A percentile compares a stretch with the other conserved stretches of the same genome.
Conservation (phyloP, 805 yeast species). For the Barnettozyma pratensis region DNA sequence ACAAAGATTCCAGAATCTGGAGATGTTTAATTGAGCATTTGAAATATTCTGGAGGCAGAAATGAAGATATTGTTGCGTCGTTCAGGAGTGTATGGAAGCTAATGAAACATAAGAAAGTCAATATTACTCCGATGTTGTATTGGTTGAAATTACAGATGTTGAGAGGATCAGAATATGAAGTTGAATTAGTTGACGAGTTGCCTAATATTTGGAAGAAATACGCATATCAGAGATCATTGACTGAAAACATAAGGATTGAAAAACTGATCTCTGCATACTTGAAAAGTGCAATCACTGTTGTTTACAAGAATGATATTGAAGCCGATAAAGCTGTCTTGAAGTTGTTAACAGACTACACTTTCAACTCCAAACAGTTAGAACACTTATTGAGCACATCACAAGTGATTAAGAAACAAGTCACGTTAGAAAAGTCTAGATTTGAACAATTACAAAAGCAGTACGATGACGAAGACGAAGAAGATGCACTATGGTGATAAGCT, state of each 20-base stretch:
- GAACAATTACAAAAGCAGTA: conserved; percentile 23
- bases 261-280: conserved; percentile 12
- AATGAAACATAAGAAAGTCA: conserved; percentile 9
- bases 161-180: conserved; percentile 3
- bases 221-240: neutral
- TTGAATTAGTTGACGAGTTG: conserved; percentile 11
- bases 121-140: conserved; percentile 11
- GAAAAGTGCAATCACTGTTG: neutral
- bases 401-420: conserved; percentile 1
- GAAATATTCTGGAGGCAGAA: conserved; percentile 2
- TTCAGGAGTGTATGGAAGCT: conserved; percentile 16
- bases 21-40: conserved; percentile 11
- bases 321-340: conserved; percentile 5
- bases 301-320: conserved; percentile 9
- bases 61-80: conserved; percentile 1
- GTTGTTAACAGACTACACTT: conserved; percentile 5
- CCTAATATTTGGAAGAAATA: conserved; percentile 8
- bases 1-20: conserved; percentile 12
- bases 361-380: neutral
- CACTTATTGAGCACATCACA: neutral
- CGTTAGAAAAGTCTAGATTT: conserved; percentile 12
- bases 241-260: conserved; percentile 9
- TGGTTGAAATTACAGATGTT: conserved; percentile 9
- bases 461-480: conserved; percentile 29
- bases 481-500: conserved; percentile 22